These are phyloP conservation scores for Solanum chacoense DNA, from an alignment of 305 asterid species.

Conservation along the genomic window DNA sequence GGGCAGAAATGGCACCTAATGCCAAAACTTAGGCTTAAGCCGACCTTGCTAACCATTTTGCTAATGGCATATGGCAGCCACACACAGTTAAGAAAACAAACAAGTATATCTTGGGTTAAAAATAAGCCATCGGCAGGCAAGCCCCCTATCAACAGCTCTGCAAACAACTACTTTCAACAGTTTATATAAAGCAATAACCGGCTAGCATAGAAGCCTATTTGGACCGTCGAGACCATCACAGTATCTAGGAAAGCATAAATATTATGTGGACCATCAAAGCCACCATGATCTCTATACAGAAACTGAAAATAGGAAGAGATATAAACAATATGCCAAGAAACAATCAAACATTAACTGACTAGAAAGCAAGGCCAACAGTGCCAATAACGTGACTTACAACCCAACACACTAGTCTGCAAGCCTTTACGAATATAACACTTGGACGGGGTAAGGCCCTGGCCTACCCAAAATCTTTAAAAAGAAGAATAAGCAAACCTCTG, in stretches of 20 bases:
- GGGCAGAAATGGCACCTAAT: background rate
- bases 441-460: too few relatives aligned
- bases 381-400: too few relatives aligned
- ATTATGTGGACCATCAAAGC: background rate
- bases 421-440: too few relatives aligned
- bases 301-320: too few relatives aligned
- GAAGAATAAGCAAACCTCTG: too few relatives aligned
- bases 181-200: background rate
- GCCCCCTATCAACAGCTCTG: background rate
- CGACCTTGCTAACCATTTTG: background rate
- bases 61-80: rapidly evolving
- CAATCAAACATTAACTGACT: too few relatives aligned
- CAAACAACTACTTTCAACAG: background rate
- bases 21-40: background rate
- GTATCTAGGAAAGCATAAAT: background rate
- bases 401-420: too few relatives aligned
- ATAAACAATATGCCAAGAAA: too few relatives aligned
- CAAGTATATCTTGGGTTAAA: background rate
- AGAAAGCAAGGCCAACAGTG: too few relatives aligned
- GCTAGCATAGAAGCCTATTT: background rate
- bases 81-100: background rate
- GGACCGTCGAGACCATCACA: background rate
- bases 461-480: too few relatives aligned
- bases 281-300: background rate
- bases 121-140: background rate